Base-by-base conservation (phyloP, 2,329 filamentous ascomycete genomes). In the Rhinocladiella similis region DNA sequence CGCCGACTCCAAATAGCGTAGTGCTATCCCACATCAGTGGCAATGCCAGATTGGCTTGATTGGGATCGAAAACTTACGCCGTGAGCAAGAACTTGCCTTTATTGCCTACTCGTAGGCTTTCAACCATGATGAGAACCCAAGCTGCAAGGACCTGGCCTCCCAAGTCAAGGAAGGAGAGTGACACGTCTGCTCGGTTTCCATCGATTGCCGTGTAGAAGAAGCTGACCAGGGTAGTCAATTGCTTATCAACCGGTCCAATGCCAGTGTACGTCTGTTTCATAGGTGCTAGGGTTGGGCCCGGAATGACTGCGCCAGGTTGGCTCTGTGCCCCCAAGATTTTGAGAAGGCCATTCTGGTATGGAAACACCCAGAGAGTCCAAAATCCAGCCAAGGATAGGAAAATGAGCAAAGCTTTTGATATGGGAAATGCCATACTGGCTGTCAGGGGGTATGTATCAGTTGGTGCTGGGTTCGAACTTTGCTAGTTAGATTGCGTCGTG, bases 91-190 rank as follows among this genome's bases (percentile, higher is more conserved):
- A 50, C 5, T 68, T 75, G 48, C 73, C 68, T 12, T 69, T 64
- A 64, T 80, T 79, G 0, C 77, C 77, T 16, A 63, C 64, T 41
- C 78, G 69, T 67, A 77, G 71, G 10, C 74, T 69, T 60, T 81
- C 78, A 53, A 80, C 66, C 2, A 71, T 66, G 20, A 80, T 65
- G 41, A 78, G 59, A 4, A 71, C 65, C 73, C 73, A 78, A n/a
- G 72, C 67, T 2, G 72, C 70, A 3, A 72, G 71, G 47, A 76
- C 72, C 3, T 74, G 72, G 5, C 73, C 73, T 3, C 72, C 71
- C 20, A 77, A 74, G 5, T 67, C 68, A 13, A 75, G 59, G 3
- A 71, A 68, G 41, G 75, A 72, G 9, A 77, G 62, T 1, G 68
- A 62, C 6, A 74, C 61, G 13, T 67, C 67, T 0, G 72, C 66